Base-by-base conservation (phyloP, 495 filamentous ascomycete species). In the Penicillium egyptiacum region DNA sequence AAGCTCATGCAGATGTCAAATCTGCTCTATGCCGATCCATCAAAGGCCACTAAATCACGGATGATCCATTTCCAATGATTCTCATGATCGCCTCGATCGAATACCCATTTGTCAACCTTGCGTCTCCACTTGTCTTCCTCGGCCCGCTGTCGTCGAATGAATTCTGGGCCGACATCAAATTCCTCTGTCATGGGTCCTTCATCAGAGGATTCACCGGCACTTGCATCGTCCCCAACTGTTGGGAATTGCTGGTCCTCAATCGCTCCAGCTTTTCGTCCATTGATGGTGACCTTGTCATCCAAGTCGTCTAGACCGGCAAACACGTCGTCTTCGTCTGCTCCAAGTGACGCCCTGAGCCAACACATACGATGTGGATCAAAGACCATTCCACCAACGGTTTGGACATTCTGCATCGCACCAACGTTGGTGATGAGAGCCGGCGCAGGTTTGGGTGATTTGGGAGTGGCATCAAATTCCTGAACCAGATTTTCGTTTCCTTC, bases 281-380 rank as follows among this genome's bases (percentile, higher is more conserved):
- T 53, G 17, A 50, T 28, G 16, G 57, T 70, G 68, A 50, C 19
- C 55, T 83, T 79, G 46, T 87, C 86, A 37, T 84, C 78, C 14
- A 88, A 71, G 58, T 85, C 83, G 42, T 90, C 89, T 43, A 96
- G 68, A 4, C 85, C 87, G 44, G 89, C 88, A 71, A 95, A 94
- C 7, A 90, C 85, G 73, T 94, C 89, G 50, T 86, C 83, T 23
- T 86, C 84, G 49, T 86, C 81, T 25, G 75, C 70, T 30, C 65
- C 70, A 14, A 69, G 66, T 1, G 79, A 74, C 3, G 75, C 75
- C 67, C 92, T 94, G 30, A 96, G 80, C 92, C 92, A 97, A 70
- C 89, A 90, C 92, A 97, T 98, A 51, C 88, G 89, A 51, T 87
- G 85, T 7, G 95, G 95, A 72, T 98, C 94, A 70, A 98, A 98